These are phyloP conservation scores for Aleurites moluccanus DNA, from an alignment of 441 rosid genomes.

Conservation along the genomic window DNA sequence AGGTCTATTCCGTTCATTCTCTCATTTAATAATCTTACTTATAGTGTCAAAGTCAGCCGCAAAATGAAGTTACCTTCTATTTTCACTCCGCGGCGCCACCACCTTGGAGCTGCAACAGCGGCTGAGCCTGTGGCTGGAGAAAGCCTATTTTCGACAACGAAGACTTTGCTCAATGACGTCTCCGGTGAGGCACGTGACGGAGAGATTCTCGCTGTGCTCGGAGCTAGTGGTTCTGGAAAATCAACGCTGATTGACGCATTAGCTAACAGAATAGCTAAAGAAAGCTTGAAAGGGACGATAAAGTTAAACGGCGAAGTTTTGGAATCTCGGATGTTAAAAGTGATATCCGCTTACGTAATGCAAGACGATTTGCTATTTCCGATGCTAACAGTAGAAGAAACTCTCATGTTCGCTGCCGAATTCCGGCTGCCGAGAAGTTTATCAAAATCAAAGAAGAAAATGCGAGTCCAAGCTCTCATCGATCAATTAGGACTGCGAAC, in stretches of 20 bases:
- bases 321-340: slow-evolving; percentile 61
- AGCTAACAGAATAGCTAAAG: slow-evolving; percentile 70
- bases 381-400: slow-evolving; percentile 73
- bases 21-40: slow-evolving; percentile 66
- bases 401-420: slow-evolving; percentile 71
- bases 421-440: slow-evolving; percentile 66
- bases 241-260: slow-evolving; percentile 81
- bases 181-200: slow-evolving; percentile 87
- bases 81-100: slow-evolving; percentile 5
- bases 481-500: slow-evolving; percentile 71
- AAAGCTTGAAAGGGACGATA: slow-evolving; percentile 56
- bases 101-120: slow-evolving; percentile 25
- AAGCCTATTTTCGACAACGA: slow-evolving; percentile 46
- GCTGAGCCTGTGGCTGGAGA: slow-evolving; percentile 43
- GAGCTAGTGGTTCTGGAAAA: slow-evolving; percentile 92
- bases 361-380: slow-evolving; percentile 72
- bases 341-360: slow-evolving; percentile 76
- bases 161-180: slow-evolving; percentile 73
- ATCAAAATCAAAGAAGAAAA: slow-evolving; percentile 61
- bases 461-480: slow-evolving; percentile 62
- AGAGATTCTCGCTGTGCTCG: slow-evolving; percentile 79
- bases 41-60: slow-evolving; percentile 57
- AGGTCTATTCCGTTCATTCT: slow-evolving; percentile 67
- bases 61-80: slow-evolving; percentile 40
- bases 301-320: slow-evolving; percentile 63